These are phyloP conservation scores for Chrysanthemum lavandulifolium DNA, from an alignment of 129 eudicot species.

Conservation along the genomic window DNA sequence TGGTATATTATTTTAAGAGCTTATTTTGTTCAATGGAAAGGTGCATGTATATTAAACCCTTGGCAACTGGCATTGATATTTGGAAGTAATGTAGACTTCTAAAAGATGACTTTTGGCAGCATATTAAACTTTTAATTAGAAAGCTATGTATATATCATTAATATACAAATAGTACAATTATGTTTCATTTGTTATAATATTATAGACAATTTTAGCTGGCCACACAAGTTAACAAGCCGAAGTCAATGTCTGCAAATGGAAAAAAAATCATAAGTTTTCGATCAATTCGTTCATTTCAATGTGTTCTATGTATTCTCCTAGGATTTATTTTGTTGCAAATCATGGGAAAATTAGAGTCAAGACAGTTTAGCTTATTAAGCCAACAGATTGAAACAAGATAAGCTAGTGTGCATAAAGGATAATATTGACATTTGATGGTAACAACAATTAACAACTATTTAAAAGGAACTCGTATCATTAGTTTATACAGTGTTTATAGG, in stretches of 20 bases:
- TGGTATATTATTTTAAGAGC: constrained; percentile 12
- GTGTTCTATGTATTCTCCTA: no score
- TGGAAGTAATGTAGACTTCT: background rate
- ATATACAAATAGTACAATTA: background rate
- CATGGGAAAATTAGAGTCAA: no score
- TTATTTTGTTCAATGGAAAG: background rate
- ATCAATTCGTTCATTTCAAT: no score
- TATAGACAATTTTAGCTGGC: background rate
- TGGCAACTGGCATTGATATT: constrained; percentile 1
- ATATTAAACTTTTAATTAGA: background rate
- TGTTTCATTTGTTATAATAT: background rate
- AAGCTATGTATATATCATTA: background rate
- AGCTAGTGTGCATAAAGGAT: no score
- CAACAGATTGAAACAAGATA: no score
- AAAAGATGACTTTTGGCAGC: background rate
- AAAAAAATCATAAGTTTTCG: no score
- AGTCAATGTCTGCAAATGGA: background rate
- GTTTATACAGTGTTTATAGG: no score
- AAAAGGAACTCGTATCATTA: no score
- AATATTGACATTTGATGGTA: no score
- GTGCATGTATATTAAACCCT: background rate
- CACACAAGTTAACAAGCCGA: background rate
- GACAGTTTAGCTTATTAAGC: no score
- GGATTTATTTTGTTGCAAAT: no score
- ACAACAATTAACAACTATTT: no score